A percentile compares a stretch with the other conserved stretches of the same genome.
These are phyloP conservation scores for Globisporangium irregulare DNA, from an alignment of 352 stramenopile genomes.

Conservation along the genomic window DNA sequence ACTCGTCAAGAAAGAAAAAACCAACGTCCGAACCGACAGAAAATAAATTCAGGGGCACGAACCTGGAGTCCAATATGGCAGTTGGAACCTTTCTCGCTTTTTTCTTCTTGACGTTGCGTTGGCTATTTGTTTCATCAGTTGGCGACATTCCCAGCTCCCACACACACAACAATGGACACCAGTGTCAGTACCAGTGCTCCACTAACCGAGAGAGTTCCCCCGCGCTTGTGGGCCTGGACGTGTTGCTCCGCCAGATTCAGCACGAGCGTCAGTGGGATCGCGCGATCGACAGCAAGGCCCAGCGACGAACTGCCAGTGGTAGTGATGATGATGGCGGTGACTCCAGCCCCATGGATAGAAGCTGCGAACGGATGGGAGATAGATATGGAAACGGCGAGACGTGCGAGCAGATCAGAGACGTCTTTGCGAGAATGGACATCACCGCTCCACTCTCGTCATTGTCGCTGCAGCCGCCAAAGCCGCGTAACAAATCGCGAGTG, in stretches of 20 bases:
- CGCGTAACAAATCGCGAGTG: background rate
- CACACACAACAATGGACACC: too few relatives aligned
- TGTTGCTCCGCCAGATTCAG: background rate
- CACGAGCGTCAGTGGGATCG: background rate
- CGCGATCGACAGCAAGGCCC: background rate
- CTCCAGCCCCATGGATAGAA: background rate
- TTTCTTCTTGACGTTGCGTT: too few relatives aligned
- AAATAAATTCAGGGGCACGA: too few relatives aligned
- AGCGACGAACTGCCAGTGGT: background rate
- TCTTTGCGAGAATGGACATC: background rate
- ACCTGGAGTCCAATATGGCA: too few relatives aligned
- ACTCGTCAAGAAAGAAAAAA: too few relatives aligned
- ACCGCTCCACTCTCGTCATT: background rate
- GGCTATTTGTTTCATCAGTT: background rate
- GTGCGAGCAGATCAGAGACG: background rate
- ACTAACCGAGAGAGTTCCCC: background rate
- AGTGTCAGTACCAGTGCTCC: too few relatives aligned
- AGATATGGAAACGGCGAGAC: background rate
- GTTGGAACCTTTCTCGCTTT: too few relatives aligned
- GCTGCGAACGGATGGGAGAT: background rate
- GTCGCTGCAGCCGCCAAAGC: too few relatives aligned
- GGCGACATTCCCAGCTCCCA: too few relatives aligned
- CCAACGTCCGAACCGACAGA: too few relatives aligned
- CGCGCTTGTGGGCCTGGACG: background rate
- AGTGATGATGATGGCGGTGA: background rate